Conservation (phyloP, 371 early-diverging fungal genomes). For the Batkoa obscura region DNA sequence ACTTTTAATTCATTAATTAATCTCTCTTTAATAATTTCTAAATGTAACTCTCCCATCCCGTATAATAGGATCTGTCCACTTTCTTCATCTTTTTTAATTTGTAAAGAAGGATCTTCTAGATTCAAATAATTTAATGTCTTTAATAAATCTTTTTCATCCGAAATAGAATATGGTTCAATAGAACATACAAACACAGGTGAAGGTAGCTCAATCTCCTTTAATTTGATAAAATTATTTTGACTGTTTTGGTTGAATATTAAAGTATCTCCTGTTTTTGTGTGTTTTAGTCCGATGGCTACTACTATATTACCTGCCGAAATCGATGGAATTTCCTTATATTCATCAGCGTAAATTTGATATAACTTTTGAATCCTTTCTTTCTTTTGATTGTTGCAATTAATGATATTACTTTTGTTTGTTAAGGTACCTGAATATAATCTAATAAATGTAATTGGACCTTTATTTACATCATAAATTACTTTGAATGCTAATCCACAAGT, state of each 20-base stretch:
- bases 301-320: conserved; percentile 76
- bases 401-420: conserved; percentile 37
- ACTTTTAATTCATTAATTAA: conserved; percentile 59
- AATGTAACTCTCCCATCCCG: conserved; percentile 94
- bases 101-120: conserved; percentile 81
- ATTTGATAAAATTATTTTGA: conserved; percentile 21
- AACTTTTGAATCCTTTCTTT: conserved; percentile 75
- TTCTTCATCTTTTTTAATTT: conserved; percentile 51
- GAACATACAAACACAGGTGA: conserved; percentile 81
- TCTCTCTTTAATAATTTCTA: conserved; percentile 75
- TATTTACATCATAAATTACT: conserved; percentile 59
- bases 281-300: conserved; percentile 68
- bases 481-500: conserved; percentile 87
- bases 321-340: conserved; percentile 60
- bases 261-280: conserved; percentile 85
- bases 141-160: conserved; percentile 56
- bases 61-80: conserved; percentile 78
- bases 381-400: conserved; percentile 35
- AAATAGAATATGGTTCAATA: conserved; percentile 52
- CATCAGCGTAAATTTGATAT: conserved; percentile 81
- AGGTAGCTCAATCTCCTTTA: conserved; percentile 64
- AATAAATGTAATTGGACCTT: conserved; percentile 84
- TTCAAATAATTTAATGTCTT: conserved; percentile 52
- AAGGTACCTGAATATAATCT: conserved; percentile 76
- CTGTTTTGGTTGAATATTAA: conserved; percentile 35